These are phyloP conservation scores for Phaeotremella skinneri DNA, from an alignment of 768 basidiomycete species.

Conservation along the genomic window DNA sequence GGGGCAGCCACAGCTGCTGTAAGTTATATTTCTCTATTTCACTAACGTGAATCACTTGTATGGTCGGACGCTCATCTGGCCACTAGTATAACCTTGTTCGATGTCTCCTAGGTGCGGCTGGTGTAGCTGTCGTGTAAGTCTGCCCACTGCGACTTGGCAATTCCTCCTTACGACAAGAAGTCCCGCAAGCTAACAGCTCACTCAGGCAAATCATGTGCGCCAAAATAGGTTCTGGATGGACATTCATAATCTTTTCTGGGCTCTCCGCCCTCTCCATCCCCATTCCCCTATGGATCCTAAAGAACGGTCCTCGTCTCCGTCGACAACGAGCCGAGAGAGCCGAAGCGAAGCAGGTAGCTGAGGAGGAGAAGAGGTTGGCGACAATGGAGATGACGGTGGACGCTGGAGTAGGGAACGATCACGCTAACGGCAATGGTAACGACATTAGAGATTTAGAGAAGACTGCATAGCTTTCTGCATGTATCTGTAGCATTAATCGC, in stretches of 20 bases:
- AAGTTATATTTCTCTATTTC: constrained; percentile 5
- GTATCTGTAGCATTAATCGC: not conserved
- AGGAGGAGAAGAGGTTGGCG: not conserved
- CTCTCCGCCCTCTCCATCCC: not conserved
- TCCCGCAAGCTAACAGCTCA: too few species aligned
- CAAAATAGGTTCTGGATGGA: not conserved
- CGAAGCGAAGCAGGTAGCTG: not conserved
- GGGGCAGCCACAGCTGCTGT: constrained; percentile 37
- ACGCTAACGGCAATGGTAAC: not conserved
- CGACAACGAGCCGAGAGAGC: not conserved
- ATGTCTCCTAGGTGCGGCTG: constrained; percentile 2
- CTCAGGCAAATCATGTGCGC: not conserved
- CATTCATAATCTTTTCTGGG: constrained; percentile 1
- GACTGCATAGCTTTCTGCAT: not conserved
- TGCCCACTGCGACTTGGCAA: not conserved
- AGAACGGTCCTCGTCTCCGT: not conserved
- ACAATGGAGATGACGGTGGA: not conserved
- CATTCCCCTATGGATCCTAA: constrained; percentile 2
- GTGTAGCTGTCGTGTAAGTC: not conserved
- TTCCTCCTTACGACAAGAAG: not conserved
- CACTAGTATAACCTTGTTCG: not conserved
- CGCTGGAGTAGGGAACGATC: not conserved
- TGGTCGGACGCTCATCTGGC: not conserved
- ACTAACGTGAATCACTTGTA: not conserved
- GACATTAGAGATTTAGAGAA: not conserved